Evolutionary conservation across 2,329 filamentous ascomycete species (phyloP).

Genomic region (Pseudogymnoascus sp.): DNA sequence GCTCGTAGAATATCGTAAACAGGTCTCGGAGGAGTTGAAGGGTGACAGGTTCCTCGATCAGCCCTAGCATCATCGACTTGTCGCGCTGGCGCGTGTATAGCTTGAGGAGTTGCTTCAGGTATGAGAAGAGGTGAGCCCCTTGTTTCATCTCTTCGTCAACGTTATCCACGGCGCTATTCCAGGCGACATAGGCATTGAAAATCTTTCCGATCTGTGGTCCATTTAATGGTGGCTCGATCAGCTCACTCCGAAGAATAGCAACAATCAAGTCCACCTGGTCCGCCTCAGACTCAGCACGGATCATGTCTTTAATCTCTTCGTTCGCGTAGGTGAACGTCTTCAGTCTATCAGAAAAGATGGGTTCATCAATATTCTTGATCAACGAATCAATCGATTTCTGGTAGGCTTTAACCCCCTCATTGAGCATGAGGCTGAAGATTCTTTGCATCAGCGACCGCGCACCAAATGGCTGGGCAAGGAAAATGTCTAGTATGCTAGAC

Average conservation of each 20-base stretch:
- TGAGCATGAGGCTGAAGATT: constrained; percentile 85
- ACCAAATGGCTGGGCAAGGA: constrained; percentile 91
- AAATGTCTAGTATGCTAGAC: constrained; percentile 89
- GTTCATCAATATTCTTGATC: constrained; percentile 69
- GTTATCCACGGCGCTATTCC: constrained; percentile 90
- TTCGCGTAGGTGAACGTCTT: constrained; percentile 69
- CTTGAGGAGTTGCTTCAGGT: constrained; percentile 91
- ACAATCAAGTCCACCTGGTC: constrained; percentile 83
- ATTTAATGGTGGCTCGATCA: constrained; percentile 62
- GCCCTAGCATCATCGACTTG: constrained; percentile 92
- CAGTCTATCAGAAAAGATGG: constrained; percentile 71
- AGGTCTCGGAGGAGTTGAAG: constrained; percentile 92
- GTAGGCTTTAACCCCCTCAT: constrained; percentile 80
- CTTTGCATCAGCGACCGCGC: constrained; percentile 83
- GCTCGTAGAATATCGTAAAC: constrained; percentile 98
- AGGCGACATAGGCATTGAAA: constrained; percentile 92
- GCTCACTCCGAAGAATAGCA: constrained; percentile 71
- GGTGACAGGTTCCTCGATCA: constrained; percentile 96
- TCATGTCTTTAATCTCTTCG: constrained; percentile 64
- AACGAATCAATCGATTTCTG: constrained; percentile 81
- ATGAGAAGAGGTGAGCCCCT: constrained; percentile 85
- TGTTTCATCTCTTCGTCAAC: constrained; percentile 80
- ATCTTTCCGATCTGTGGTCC: constrained; percentile 72
- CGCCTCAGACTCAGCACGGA: constrained; percentile 63
- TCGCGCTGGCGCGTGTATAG: constrained; percentile 84